Percentiles rank a stretch among this genome's conserved stretches.
These are phyloP conservation scores for Neurospora sp. DNA, from an alignment of 495 filamentous ascomycete genomes.

Conservation along the genomic window DNA sequence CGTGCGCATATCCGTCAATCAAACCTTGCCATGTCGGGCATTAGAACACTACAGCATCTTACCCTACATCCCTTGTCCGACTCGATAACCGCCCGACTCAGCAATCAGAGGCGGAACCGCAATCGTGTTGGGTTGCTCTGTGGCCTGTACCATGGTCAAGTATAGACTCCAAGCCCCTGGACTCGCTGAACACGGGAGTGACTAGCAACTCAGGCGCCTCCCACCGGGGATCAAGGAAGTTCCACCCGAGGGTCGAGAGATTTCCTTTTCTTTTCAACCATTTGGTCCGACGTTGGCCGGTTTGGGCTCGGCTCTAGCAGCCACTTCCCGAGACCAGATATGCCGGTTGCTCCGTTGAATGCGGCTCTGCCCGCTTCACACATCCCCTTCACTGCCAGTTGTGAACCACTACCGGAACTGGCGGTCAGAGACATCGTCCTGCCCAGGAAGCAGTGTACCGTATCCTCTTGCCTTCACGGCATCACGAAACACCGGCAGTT, in stretches of 20 bases:
- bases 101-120: not conserved
- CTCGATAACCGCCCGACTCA: not conserved
- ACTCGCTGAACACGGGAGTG: not conserved
- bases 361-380: not conserved
- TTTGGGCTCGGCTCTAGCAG: not conserved
- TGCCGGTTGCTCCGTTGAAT: not conserved
- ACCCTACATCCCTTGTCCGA: not conserved
- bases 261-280: not conserved
- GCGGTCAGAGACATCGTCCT: not conserved
- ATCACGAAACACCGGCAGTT: not conserved
- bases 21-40: not conserved
- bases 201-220: not conserved
- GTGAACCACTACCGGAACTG: not conserved
- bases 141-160: not conserved
- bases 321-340: not conserved
- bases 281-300: not conserved
- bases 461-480: not conserved
- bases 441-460: not conserved
- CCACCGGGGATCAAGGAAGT: not conserved
- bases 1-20: not conserved
- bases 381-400: not conserved
- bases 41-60: not conserved
- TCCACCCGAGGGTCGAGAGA: not conserved
- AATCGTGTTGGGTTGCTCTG: not conserved
- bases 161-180: not conserved